Percentiles rank a stretch among this genome's conserved stretches.
phyloP scores from a whole-genome alignment of 108 stramenopile genomes.

The Hondaea fermentalgiana region DNA sequence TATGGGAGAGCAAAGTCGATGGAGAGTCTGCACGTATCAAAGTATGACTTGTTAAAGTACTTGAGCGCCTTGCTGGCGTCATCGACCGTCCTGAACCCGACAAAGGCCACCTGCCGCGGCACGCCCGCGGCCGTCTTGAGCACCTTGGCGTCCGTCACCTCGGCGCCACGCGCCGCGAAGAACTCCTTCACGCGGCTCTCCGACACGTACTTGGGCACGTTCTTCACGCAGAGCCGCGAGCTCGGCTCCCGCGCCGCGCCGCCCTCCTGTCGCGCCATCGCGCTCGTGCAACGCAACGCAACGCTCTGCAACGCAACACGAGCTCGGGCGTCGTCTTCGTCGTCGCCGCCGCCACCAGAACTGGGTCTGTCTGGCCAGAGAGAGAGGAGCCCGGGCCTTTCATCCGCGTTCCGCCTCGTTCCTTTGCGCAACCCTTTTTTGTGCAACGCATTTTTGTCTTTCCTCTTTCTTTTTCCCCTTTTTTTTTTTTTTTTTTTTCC shows the following conservation, averaged over 20 bases:
- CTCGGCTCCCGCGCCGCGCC: background rate
- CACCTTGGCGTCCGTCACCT: conserved; percentile 52
- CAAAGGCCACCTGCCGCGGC: conserved; percentile 48
- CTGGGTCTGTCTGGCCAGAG: too few relatives aligned
- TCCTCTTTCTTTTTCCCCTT: too few relatives aligned
- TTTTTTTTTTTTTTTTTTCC: too few relatives aligned
- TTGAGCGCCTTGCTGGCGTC: conserved; percentile 41
- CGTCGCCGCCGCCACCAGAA: too few relatives aligned
- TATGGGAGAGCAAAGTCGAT: conserved; percentile 37
- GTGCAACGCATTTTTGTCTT: too few relatives aligned
- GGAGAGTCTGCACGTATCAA: conserved; percentile 39
- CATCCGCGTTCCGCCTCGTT: too few relatives aligned
- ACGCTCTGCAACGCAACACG: too few relatives aligned
- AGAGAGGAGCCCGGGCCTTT: too few relatives aligned
- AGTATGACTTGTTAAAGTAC: conserved; percentile 49
- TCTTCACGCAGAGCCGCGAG: conserved; percentile 51
- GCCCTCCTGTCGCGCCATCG: background rate
- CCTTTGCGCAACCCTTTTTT: too few relatives aligned
- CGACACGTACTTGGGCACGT: conserved; percentile 45
- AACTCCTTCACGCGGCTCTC: conserved; percentile 40
- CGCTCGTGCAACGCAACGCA: too few relatives aligned
- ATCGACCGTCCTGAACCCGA: conserved; percentile 38
- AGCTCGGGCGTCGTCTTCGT: too few relatives aligned
- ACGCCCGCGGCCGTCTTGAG: conserved; percentile 43
- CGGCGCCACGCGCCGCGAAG: conserved; percentile 25